Evolutionary conservation across 2,329 filamentous ascomycete genomes (phyloP).

Genomic region (Thyridium curvatum): DNA sequence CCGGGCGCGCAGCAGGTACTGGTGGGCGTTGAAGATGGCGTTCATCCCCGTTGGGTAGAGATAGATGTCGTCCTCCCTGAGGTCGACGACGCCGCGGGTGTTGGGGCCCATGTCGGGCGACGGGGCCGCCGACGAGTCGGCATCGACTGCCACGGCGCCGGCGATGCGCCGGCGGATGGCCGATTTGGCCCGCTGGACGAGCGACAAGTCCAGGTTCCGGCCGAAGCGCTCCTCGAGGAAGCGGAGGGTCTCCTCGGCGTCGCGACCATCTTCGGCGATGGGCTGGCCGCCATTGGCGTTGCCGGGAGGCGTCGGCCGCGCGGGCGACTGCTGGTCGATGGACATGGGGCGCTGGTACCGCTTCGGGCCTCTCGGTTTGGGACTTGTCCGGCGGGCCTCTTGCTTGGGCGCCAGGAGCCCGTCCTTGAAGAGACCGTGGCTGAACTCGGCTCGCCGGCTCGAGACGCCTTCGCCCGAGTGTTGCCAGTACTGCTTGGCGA

Average conservation of each 20-base stretch:
- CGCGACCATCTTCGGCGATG: slow-evolving; percentile 16
- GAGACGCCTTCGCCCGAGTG: slow-evolving; percentile 91
- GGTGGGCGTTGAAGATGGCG: slow-evolving; percentile 84
- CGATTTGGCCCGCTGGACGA: slow-evolving; percentile 75
- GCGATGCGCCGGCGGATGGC: slow-evolving; percentile 85
- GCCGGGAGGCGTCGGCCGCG: slow-evolving; percentile 6
- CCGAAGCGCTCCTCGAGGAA: slow-evolving; percentile 95
- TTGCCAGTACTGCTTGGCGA: slow-evolving; percentile 96
- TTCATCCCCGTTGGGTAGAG: slow-evolving; percentile 91
- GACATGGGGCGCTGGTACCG: slow-evolving; percentile 64
- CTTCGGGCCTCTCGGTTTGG: slow-evolving; percentile 62
- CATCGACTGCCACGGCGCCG: slow-evolving; percentile 69
- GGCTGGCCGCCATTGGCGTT: slow-evolving; percentile 7
- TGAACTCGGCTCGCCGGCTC: slow-evolving; percentile 87
- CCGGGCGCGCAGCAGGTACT: slow-evolving; percentile 59
- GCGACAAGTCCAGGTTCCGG: slow-evolving; percentile 74
- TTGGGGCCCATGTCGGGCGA: slow-evolving; percentile 41
- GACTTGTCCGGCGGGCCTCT: slow-evolving; percentile 17
- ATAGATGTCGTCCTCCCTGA: slow-evolving; percentile 83
- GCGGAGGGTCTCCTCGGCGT: slow-evolving; percentile 60
- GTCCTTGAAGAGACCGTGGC: slow-evolving; percentile 66
- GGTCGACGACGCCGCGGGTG: slow-evolving; percentile 51
- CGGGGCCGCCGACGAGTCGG: slow-evolving; percentile 47
- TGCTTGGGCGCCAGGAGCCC: slow-evolving; percentile 43
- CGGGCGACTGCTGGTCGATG: slow-evolving; percentile 22